Evolutionary conservation across 2,329 filamentous ascomycete species (phyloP).

Genomic region (Emmonsiellopsis sp.): DNA sequence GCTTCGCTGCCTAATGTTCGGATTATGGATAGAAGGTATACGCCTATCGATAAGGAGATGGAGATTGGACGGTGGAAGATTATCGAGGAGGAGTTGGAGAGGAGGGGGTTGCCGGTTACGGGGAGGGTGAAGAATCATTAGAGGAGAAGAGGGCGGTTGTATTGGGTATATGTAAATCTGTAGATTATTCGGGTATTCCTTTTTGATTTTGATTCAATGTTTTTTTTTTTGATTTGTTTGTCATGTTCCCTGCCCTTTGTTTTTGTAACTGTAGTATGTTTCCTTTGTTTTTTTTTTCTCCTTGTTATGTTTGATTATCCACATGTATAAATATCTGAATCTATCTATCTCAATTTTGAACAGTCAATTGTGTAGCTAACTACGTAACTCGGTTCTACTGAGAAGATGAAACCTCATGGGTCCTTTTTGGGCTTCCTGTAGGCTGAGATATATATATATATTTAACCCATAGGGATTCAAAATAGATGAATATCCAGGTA

Average conservation of each 20-base stretch:
- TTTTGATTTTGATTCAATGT: not conserved
- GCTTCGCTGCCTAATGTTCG: conserved; percentile 58
- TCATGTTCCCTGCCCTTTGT: not conserved
- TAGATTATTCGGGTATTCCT: not conserved
- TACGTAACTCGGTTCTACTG: too few relatives aligned
- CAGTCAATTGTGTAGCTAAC: not conserved
- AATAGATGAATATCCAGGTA: too few relatives aligned
- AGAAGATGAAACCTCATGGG: too few relatives aligned
- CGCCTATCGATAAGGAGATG: conserved; percentile 61
- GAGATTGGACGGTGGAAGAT: conserved; percentile 69
- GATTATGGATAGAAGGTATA: conserved; percentile 55
- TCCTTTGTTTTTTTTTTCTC: not conserved
- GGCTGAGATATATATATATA: too few relatives aligned
- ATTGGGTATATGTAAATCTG: not conserved
- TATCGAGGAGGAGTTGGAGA: conserved; percentile 59
- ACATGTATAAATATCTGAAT: not conserved
- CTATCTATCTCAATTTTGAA: not conserved
- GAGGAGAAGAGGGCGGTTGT: too few relatives aligned
- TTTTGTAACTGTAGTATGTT: not conserved
- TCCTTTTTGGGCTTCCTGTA: too few relatives aligned
- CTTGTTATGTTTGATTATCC: not conserved
- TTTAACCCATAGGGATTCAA: too few relatives aligned
- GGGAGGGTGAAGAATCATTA: not conserved
- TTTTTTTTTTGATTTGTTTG: not conserved
- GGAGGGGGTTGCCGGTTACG: conserved; percentile 49